Base-by-base conservation (phyloP, 805 yeast genomes). In the Ogataea paradorogensis region DNA sequence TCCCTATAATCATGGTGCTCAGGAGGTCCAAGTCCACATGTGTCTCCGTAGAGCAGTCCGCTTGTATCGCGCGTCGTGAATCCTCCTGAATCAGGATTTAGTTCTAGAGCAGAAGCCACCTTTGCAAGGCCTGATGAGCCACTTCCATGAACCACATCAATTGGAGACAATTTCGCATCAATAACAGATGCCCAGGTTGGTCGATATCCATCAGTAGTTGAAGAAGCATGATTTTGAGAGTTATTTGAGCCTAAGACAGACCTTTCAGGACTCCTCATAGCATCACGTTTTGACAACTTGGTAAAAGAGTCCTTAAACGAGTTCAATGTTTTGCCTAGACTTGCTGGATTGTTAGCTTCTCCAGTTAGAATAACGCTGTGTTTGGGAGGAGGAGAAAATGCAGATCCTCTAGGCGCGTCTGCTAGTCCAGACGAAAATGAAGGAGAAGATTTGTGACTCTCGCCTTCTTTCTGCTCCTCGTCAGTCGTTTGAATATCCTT, bases 91-190 rank as follows among this genome's bases (percentile, higher is more conserved):
- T 24, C 25, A 11, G 9, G 38, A 15, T 27, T 26, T 5, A 23
- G 8, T 16, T 36, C 41, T 7, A 8, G 6, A 9, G n/a, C 11
- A 9, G 9, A 15, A 14, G 20, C 13, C 24, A 34, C 32, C 18
- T 35, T 38, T 18, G 15, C 34, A 13, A 42, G 27, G 5, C 21
- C 41, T 6, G 54, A 47, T 2, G 52, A 46, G 18, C 43, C 33
- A 7, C 40, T 43, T 11, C 34, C 45, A 16, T 43, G 43, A 9
- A 51, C 51, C 7, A 51, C 27, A 16, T 46, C 45, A 18, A 50
- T 45, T n/a, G 56, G 56, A 11, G 56, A 50, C 10, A 50, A 21
- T 20, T 42, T 41, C 2, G 40, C 27, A 20, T 47, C 48, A n/a
- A 40, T 24, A 25, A 35, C 27, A 4, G 49, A 45, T 23, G 39